Conservation (phyloP, 78 protist species). For the Isochrysis galbana region DNA sequence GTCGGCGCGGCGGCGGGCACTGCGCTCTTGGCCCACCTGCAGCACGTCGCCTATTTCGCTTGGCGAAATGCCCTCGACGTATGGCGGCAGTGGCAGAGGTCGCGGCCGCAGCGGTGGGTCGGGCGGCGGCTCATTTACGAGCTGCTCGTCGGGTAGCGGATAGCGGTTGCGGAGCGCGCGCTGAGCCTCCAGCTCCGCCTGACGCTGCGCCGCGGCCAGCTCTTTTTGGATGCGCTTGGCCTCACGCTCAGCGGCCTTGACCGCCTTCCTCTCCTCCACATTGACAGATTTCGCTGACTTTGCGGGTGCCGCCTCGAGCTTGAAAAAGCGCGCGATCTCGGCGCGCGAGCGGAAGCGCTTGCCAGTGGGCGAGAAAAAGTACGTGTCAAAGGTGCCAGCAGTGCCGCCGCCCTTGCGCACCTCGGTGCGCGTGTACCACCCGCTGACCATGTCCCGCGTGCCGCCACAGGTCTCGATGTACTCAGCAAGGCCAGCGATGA, state of each 20-base stretch:
- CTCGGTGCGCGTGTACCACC: not conserved
- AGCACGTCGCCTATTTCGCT: not conserved
- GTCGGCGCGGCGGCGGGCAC: too few species aligned
- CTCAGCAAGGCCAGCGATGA: not conserved
- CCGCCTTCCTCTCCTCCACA: not conserved
- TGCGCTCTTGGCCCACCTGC: too few species aligned
- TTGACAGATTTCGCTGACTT: not conserved
- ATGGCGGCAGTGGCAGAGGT: not conserved
- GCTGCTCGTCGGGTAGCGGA: not conserved
- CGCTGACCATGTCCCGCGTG: not conserved
- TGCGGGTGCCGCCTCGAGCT: not conserved
- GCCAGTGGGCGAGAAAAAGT: not conserved
- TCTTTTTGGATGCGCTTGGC: not conserved
- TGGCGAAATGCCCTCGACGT: not conserved
- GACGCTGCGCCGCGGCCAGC: not conserved
- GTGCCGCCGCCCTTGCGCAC: not conserved
- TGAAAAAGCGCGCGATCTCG: conserved; percentile 9
- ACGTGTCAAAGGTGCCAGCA: not conserved
- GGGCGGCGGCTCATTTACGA: not conserved
- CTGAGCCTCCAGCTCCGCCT: not conserved
- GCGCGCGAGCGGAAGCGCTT: conserved; percentile 19
- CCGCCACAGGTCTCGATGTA: conserved; percentile 4
- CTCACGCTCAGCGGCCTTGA: not conserved
- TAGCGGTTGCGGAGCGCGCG: not conserved
- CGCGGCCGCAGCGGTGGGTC: not conserved